Evolutionary conservation across 805 yeast species (phyloP).

Genomic region (Kazachstania viticola): DNA sequence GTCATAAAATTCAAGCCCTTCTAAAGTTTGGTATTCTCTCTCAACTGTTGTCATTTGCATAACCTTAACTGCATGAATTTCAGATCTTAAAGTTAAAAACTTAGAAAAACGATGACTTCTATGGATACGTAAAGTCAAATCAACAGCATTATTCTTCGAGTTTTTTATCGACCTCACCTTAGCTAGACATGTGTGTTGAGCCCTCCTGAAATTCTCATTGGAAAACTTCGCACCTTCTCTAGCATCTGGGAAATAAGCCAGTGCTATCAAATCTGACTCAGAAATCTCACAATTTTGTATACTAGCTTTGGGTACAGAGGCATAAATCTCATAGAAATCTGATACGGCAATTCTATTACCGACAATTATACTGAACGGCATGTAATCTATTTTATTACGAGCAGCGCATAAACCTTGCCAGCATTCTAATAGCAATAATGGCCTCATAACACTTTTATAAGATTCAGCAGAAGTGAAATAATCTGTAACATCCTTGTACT

Average conservation of each 20-base stretch:
- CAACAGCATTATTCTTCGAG: conserved; percentile 54
- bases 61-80: conserved; percentile 57
- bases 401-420: conserved; percentile 85
- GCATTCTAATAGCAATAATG: conserved; percentile 75
- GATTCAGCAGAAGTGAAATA: conserved; percentile 47
- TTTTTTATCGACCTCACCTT: conserved; percentile 64
- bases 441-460: conserved; percentile 62
- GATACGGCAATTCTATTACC: conserved; percentile 80
- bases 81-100: conserved; percentile 50
- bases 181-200: conserved; percentile 56
- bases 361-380: conserved; percentile 53
- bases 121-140: conserved; percentile 60
- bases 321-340: conserved; percentile 78
- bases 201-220: conserved; percentile 25
- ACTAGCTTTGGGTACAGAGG: conserved; percentile 46
- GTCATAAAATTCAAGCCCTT: conserved; percentile 75
- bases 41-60: conserved; percentile 87
- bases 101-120: conserved; percentile 35
- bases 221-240: conserved; percentile 17
- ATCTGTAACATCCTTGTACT: conserved; percentile 40
- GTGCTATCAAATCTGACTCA: conserved; percentile 66
- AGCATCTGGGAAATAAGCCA: conserved; percentile 41
- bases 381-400: conserved; percentile 41
- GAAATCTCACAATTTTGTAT: conserved; percentile 42
- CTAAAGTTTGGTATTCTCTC: conserved; percentile 78